phyloP scores from a whole-genome alignment of 2,329 filamentous ascomycete genomes.

The Monosporascus cannonballus region DNA sequence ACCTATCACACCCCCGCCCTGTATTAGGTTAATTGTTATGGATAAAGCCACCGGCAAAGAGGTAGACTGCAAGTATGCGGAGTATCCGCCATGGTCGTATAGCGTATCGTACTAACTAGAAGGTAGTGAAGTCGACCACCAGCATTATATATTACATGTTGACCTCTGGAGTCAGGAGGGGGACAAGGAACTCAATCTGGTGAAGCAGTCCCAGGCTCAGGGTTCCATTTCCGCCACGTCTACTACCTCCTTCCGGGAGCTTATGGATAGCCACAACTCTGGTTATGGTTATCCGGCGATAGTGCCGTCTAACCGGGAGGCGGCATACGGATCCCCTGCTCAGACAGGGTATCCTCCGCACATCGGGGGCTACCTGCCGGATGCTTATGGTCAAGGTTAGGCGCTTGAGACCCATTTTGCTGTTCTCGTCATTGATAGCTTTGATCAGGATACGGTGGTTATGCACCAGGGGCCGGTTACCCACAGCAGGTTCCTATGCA shows the following conservation, averaged over 20 bases:
- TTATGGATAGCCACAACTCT: constrained; percentile 20
- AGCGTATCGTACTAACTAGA: constrained; percentile 5
- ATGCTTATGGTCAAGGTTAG: constrained; percentile 24
- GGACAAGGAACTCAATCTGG: constrained; percentile 58
- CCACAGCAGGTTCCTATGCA: constrained; percentile 4
- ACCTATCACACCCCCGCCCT: constrained; percentile 92
- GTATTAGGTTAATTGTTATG: constrained; percentile 74
- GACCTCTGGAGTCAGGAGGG: constrained; percentile 64
- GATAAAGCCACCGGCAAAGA: constrained; percentile 72
- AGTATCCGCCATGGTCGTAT: constrained; percentile 1
- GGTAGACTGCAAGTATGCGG: constrained; percentile 71
- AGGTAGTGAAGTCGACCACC: constrained; percentile 22
- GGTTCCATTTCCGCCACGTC: constrained; percentile 79
- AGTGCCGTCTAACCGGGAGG: constrained; percentile 22
- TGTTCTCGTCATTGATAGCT: not conserved
- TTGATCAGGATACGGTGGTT: constrained; percentile 17
- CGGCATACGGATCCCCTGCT: constrained; percentile 15
- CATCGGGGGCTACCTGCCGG: constrained; percentile 21
- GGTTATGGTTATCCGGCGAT: constrained; percentile 24
- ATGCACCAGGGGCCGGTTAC: constrained; percentile 7
- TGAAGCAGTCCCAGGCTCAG: constrained; percentile 56
- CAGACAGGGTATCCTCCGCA: constrained; percentile 18
- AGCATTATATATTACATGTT: constrained; percentile 42
- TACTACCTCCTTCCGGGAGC: constrained; percentile 60
- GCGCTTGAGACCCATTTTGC: not conserved